These are phyloP conservation scores for Thielaviopsis musarum DNA, from an alignment of 2,329 filamentous ascomycete species.

Conservation along the genomic window DNA sequence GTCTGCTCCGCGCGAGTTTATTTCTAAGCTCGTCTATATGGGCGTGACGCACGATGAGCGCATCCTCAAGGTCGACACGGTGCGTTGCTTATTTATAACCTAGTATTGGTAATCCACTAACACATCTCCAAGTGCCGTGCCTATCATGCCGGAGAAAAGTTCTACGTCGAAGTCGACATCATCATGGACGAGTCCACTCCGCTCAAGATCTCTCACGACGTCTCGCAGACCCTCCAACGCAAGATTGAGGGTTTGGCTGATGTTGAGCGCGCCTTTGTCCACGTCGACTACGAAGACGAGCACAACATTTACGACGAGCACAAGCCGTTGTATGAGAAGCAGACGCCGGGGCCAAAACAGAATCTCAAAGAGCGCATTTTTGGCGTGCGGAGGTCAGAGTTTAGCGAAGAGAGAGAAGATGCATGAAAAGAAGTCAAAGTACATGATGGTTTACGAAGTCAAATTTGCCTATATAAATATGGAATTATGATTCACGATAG, in stretches of 20 bases:
- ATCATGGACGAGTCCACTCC: constrained; percentile 39
- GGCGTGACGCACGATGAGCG: constrained; percentile 34
- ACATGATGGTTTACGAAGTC: too few species aligned
- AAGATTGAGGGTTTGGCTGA: constrained; percentile 34
- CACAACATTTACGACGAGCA: constrained; percentile 26
- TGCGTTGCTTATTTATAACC: constrained; percentile 15
- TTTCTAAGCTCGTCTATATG: constrained; percentile 39
- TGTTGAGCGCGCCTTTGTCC: constrained; percentile 29
- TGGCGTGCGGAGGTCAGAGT: not conserved
- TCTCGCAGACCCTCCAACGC: constrained; percentile 40
- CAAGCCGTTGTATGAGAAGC: constrained; percentile 24
- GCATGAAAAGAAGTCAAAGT: not conserved
- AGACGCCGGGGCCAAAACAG: not conserved
- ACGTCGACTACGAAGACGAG: constrained; percentile 27
- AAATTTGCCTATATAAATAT: too few species aligned
- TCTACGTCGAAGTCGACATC: constrained; percentile 46
- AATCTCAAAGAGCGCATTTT: not conserved
- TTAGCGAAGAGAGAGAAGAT: not conserved
- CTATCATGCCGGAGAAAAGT: constrained; percentile 43
- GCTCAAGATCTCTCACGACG: constrained; percentile 40
- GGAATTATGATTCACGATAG: too few species aligned
- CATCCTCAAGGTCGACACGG: constrained; percentile 41
- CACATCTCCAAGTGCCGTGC: constrained; percentile 28
- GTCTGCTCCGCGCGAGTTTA: constrained; percentile 38
- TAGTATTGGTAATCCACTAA: not conserved